phyloP scores from a whole-genome alignment of 2,329 filamentous ascomycete genomes.

The Zymoseptoria brevis region DNA sequence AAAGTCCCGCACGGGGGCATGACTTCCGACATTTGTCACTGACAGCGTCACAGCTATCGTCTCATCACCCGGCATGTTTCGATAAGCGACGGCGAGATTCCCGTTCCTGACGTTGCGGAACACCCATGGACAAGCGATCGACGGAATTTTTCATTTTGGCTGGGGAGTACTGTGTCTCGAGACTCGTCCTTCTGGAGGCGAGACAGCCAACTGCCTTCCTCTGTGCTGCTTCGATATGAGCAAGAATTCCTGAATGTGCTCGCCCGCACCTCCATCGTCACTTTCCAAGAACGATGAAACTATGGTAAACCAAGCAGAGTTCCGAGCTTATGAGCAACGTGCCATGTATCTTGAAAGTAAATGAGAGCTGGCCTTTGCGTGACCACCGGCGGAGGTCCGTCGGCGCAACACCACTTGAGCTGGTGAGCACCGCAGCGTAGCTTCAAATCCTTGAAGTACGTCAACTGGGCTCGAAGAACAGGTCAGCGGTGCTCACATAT shows the following conservation, averaged over 20 bases:
- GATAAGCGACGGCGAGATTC: not conserved
- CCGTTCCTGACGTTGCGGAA: not conserved
- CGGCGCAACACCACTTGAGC: not conserved
- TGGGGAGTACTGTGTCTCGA: not conserved
- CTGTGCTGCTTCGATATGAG: not conserved
- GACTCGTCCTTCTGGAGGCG: not conserved
- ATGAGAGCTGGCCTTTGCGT: not conserved
- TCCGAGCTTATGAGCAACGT: not conserved
- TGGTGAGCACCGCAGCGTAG: not conserved
- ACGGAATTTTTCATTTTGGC: not conserved
- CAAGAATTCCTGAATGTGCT: not conserved
- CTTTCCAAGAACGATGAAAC: not conserved
- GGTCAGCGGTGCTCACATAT: not conserved
- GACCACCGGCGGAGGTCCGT: not conserved
- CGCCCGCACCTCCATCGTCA: not conserved
- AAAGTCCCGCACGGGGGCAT: not conserved
- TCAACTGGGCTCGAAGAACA: not conserved
- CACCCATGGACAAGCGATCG: not conserved
- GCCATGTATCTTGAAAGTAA: not conserved
- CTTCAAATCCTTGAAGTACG: not conserved
- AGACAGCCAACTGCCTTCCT: not conserved
- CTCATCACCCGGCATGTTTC: not conserved
- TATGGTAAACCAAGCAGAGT: not conserved
- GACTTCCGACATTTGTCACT: not conserved
- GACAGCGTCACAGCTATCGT: not conserved